phyloP scores from a whole-genome alignment of 2,329 filamentous ascomycete genomes.

The Alternaria longipes region DNA sequence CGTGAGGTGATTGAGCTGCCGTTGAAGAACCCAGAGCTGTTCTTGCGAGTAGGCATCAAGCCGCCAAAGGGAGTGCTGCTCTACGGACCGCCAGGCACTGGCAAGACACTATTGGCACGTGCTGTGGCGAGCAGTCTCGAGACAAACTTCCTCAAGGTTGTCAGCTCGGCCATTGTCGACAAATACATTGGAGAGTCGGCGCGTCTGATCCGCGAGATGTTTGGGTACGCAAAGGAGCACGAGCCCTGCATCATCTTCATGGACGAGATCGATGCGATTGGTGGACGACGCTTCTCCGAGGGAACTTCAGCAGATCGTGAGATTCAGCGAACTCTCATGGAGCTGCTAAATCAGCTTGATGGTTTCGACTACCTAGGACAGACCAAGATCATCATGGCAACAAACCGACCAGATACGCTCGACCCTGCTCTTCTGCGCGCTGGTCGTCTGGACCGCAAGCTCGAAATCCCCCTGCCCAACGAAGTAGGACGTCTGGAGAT shows the following conservation, averaged over 20 bases:
- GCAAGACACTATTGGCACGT: constrained; percentile 92
- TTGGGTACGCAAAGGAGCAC: constrained; percentile 98
- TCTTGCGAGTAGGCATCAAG: constrained; percentile 96
- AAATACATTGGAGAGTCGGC: constrained; percentile 99
- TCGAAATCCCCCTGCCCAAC: constrained; percentile 96
- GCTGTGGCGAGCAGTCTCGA: constrained; percentile 96
- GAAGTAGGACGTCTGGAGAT: constrained; percentile 97
- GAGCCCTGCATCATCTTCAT: constrained; percentile 99
- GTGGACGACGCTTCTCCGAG: constrained; percentile 94
- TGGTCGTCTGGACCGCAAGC: constrained; percentile 93
- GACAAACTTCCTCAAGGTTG: constrained; percentile 98
- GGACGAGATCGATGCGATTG: constrained; percentile 99
- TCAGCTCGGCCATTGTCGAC: constrained; percentile 98
- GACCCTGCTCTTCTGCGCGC: constrained; percentile 92
- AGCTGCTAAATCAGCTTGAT: constrained; percentile 96
- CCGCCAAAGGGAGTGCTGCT: constrained; percentile 96
- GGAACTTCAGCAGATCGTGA: constrained; percentile 97
- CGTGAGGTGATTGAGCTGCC: constrained; percentile 98
- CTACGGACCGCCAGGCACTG: constrained; percentile 95
- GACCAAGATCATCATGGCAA: constrained; percentile 99
- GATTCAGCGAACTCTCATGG: constrained; percentile 98
- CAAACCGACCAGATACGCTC: constrained; percentile 94
- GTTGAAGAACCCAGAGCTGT: constrained; percentile 97
- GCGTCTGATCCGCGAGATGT: constrained; percentile 98
- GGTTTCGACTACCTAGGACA: constrained; percentile 99